Percentiles rank a stretch among this genome's conserved stretches.
Evolutionary conservation across 179 eudicot species (phyloP).

Genomic region (Silene noctiflora): DNA sequence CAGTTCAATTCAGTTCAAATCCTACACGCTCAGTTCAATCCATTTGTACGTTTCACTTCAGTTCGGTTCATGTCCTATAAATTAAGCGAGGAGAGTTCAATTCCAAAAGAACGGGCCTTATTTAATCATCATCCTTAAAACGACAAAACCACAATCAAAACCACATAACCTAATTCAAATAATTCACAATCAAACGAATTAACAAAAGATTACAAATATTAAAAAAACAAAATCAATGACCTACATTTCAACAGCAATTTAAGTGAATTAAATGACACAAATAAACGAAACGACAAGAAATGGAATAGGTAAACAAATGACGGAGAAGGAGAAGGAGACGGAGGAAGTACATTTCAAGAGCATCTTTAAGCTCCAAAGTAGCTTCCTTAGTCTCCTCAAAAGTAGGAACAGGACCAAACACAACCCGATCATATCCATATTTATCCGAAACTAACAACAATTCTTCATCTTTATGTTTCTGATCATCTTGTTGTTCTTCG

Average conservation of each 20-base stretch:
- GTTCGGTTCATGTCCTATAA: too few species aligned
- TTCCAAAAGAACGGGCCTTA: too few species aligned
- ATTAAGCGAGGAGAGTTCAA: too few species aligned
- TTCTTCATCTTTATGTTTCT: too few species aligned
- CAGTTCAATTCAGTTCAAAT: too few species aligned
- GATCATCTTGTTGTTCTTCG: not conserved
- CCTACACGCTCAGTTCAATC: too few species aligned
- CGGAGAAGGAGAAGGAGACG: too few species aligned
- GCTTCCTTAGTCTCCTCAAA: conserved; percentile 65
- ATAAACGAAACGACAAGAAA: too few species aligned
- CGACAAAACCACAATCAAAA: not conserved
- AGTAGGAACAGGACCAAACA: conserved; percentile 66
- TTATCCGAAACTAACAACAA: not conserved
- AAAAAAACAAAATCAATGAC: not conserved
- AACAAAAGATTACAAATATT: not conserved
- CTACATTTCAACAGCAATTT: too few species aligned
- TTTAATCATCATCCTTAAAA: not conserved
- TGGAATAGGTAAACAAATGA: too few species aligned
- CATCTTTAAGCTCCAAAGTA: conserved; percentile 63
- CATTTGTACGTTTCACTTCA: too few species aligned
- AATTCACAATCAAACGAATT: not conserved
- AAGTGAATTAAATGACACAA: too few species aligned
- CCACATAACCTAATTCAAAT: not conserved
- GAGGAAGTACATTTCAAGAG: conserved; percentile 50
- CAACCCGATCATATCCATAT: conserved; percentile 44